Conservation (phyloP, 805 yeast species). For the Yarrowia sp. region DNA sequence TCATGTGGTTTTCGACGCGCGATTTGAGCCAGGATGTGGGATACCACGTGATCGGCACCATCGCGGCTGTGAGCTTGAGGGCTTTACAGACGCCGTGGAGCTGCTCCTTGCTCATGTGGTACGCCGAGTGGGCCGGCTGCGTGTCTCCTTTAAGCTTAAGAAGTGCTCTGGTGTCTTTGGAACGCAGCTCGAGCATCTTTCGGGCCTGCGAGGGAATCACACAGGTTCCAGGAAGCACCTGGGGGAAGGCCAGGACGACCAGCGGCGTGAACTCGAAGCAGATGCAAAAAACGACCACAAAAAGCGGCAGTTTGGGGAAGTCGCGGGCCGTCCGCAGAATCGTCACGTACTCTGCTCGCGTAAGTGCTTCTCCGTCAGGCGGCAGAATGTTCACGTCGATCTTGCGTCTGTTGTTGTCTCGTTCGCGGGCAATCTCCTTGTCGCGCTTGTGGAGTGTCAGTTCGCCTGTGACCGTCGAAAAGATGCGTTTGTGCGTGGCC, state of each 20-base stretch:
- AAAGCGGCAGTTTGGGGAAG: conserved; percentile 54
- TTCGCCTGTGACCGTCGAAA: conserved; percentile 26
- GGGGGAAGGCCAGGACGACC: conserved; percentile 53
- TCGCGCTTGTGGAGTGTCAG: conserved; percentile 27
- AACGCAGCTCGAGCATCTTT: neutral
- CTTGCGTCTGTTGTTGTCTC: conserved; percentile 26
- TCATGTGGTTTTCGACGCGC: conserved; percentile 44
- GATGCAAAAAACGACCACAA: conserved; percentile 52
- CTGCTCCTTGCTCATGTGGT: conserved; percentile 29
- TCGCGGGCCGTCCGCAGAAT: conserved; percentile 53
- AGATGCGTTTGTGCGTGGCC: conserved; percentile 25
- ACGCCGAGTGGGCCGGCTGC: conserved; percentile 29
- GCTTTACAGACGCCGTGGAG: conserved; percentile 30
- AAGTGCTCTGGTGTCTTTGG: neutral
- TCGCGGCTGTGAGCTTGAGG: conserved; percentile 29
- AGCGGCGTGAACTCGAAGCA: conserved; percentile 59
- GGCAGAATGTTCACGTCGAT: neutral
- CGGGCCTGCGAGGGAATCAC: conserved; percentile 46
- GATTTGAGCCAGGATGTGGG: conserved; percentile 44
- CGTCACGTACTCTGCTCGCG: conserved; percentile 50
- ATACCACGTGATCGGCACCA: conserved; percentile 36
- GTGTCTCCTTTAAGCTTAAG: neutral
- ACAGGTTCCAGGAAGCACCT: conserved; percentile 62
- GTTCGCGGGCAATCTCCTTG: conserved; percentile 38
- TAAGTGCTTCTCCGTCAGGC: conserved; percentile 37